Base-by-base conservation (phyloP, 2,329 filamentous ascomycete genomes). In the Fusarium azukiicola region DNA sequence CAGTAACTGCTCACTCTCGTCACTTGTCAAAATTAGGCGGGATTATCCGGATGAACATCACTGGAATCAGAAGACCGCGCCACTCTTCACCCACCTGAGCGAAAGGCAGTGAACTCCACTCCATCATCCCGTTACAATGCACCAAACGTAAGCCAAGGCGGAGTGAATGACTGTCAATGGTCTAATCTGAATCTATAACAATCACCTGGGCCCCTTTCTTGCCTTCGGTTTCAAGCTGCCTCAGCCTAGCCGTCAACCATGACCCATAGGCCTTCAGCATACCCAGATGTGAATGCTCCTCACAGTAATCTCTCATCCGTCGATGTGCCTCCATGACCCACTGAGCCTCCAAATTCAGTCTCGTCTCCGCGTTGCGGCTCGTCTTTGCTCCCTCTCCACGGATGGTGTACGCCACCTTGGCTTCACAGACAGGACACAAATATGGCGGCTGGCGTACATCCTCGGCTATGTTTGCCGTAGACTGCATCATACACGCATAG, bases 401-500 rank as follows among this genome's bases (percentile, higher is more conserved):
- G 17, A 44, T 44, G 9, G 67, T 54, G 17, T 56, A 68, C 8
- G 85, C 81, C 3, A 94, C 75, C 84, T 95, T 95, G 14, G 86
- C 87, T 73, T 92, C 83, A 79, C 93, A 94, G 0, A 95, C 88
- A 0, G 91, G 92, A 80, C 93, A 95, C 10, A 94, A 79, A 80
- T 93, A 95, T 3, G 93, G 93, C 46, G 93, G 93, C 84, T 95
- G 93, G 58, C 93, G 85, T 10, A 90, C 87, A 81, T 95, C 94
- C 83, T 95, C 94, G 0, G 84, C 87, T 61, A 94, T 86, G 2
- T 89, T 88, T 0, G 91, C 90, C 1, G 92, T 93, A 14, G 91
- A 89, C 82, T 95, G 93, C 93, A 95, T 94, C 16, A 89, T 89
- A 80, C 93, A 95, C 0, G 93, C 92, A 80, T 92, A 94, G 80